These are phyloP conservation scores for Calycina marina DNA, from an alignment of 2,329 filamentous ascomycete genomes.

Conservation along the genomic window DNA sequence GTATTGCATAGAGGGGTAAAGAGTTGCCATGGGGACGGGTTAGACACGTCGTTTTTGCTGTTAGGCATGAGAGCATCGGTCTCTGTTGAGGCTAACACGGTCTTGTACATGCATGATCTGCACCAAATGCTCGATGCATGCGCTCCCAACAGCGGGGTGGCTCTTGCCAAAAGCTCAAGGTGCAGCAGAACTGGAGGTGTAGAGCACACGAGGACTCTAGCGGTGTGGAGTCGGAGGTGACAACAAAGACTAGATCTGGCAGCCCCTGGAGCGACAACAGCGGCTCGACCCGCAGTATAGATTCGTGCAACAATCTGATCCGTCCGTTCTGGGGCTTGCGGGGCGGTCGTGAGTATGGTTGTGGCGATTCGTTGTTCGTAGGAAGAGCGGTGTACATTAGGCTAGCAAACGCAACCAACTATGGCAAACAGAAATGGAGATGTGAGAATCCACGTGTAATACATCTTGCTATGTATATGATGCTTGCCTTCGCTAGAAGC, in stretches of 20 bases:
- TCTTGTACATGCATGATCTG: constrained; percentile 9
- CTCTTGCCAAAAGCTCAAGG: constrained; percentile 8
- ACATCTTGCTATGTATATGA: too few species aligned
- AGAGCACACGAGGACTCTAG: constrained; percentile 5
- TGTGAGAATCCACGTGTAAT: too few species aligned
- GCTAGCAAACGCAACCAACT: constrained; percentile 6
- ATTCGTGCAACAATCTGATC: constrained; percentile 14
- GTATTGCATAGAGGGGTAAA: not conserved
- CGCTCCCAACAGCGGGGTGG: constrained; percentile 9
- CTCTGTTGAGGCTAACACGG: constrained; percentile 9
- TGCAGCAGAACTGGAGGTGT: not conserved
- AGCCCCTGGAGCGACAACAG: constrained; percentile 5
- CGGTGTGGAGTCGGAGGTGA: constrained; percentile 15
- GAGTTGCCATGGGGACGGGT: constrained; percentile 3
- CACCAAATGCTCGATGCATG: constrained; percentile 12
- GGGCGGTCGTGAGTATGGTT: too few species aligned
- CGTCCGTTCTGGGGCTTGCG: constrained; percentile 8
- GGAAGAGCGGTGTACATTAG: not conserved
- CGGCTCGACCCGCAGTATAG: constrained; percentile 16
- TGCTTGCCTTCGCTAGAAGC: too few species aligned
- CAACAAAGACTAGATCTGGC: constrained; percentile 8
- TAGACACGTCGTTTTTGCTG: constrained; percentile 5
- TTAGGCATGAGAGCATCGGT: too few species aligned
- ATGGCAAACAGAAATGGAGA: constrained; percentile 6
- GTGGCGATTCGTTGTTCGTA: too few species aligned